Base-by-base conservation (phyloP, 768 basidiomycete genomes). In the Phallus indusiatus region DNA sequence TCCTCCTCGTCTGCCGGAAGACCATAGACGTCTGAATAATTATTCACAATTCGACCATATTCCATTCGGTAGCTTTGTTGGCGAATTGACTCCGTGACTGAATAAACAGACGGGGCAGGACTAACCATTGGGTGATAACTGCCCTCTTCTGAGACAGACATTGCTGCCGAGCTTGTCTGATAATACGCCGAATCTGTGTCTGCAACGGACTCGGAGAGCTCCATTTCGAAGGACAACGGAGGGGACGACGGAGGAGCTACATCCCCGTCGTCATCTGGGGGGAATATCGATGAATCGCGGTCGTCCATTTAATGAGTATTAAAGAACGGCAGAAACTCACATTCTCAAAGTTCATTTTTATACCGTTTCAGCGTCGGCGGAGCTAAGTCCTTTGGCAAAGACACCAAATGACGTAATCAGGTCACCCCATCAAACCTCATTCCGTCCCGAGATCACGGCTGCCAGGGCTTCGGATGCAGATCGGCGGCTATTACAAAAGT, bases 1-100 rank as follows among this genome's bases (percentile, higher is more conserved):
- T 90, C 89, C 64, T 88, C 86, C 8, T 85, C 84, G 62, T 90
- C 89, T 24, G 87, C 89, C 12, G 89, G 86, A 24, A 91, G 74
- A 47, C 79, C 78, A 66, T 91, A 91, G 1, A 90, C 78, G 49
- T 90, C 86, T 1, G 88, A 90, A 63, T 86, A 85, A 62, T 82
- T 88, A 71, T 90, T 90, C 48, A 90, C 68, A 34, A 75, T 78
- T 47, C 88, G 76, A 0, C 88, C 88, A 59, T 81, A 84, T 66
- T 89, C 86, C 28, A 82, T 76, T 56, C 76, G 78, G 70, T 82
- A 83, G 1, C 81, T 78, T 36, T 78, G 75, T 16, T 76, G 79
- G 22, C 78, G 80, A 50, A 87, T 64, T 0, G 85, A 85, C 64
- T 78, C 83, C 0, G 84, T 83, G 67, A 88, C 67, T 0, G 87